A percentile compares a stretch with the other conserved stretches of the same genome.
Conservation (phyloP, 2,329 filamentous ascomycete species). For the Aspergillus quadricinctus region DNA sequence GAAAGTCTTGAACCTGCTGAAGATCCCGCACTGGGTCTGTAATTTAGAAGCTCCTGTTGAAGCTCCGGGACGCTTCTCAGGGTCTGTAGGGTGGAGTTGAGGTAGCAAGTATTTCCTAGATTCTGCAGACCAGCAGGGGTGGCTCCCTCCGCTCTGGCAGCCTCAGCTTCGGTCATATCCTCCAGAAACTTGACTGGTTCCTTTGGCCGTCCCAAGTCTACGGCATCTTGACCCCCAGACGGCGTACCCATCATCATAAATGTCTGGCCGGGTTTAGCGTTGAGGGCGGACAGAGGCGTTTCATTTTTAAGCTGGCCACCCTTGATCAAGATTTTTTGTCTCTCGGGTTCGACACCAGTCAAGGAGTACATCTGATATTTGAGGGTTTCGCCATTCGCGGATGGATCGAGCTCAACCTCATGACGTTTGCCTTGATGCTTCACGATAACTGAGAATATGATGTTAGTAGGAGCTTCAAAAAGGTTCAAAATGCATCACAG, state of each 20-base stretch:
- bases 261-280: slow-evolving; percentile 76
- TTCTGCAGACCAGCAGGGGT: slow-evolving; percentile 86
- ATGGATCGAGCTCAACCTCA: slow-evolving; percentile 84
- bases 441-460: slow-evolving; percentile 64
- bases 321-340: slow-evolving; percentile 94
- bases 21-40: slow-evolving; percentile 41
- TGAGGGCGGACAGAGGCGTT: slow-evolving; percentile 75
- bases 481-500: neutral
- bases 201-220: slow-evolving; percentile 65
- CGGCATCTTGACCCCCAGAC: slow-evolving; percentile 56
- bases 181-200: slow-evolving; percentile 85
- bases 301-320: slow-evolving; percentile 95
- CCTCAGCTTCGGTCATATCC: slow-evolving; percentile 95
- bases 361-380: slow-evolving; percentile 94
- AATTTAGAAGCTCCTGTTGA: slow-evolving; percentile 69
- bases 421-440: slow-evolving; percentile 96
- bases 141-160: slow-evolving; percentile 75
- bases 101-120: slow-evolving; percentile 95
- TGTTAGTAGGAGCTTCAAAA: slow-evolving; percentile 15
- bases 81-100: slow-evolving; percentile 95
- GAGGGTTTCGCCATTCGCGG: slow-evolving; percentile 82
- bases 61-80: slow-evolving; percentile 86
- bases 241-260: slow-evolving; percentile 98
- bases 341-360: slow-evolving; percentile 90
- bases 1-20: slow-evolving; percentile 33